Base-by-base conservation (phyloP, 257 asterid genomes). In the Solanum lignicaule region DNA sequence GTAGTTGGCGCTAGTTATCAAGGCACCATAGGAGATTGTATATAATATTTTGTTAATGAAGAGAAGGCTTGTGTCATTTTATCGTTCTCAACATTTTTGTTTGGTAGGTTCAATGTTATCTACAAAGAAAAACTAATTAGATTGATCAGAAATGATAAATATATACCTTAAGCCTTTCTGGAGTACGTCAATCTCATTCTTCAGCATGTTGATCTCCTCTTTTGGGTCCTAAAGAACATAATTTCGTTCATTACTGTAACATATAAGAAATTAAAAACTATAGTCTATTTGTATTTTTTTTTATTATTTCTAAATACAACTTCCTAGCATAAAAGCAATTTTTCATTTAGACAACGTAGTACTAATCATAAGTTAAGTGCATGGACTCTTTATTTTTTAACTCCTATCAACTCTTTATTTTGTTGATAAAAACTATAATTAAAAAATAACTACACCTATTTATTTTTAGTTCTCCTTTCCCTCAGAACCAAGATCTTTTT, bases 181-280 rank as follows among this genome's bases (percentile, higher is more conserved):
- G 85, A 96, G 98, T 48, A 92, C 92, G 74, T 92, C 98, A 90
- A 95, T 92, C 94, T 96, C 99, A 89, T 92, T 91, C 95, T 94
- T 96, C 91, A 96, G 93, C 95, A 93, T 91, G 86, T 88, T 88
- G 55, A 95, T 90, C 94, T 96, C 98, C 76, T 93, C 95, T 87
- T 92, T 94, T 76, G 95, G 93, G 72, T 94, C 98, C 99, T 96
- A 89, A 39, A 46, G 38, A 29, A 29, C 5, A 29, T 9, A 46
- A 7, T 9, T 11, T 14, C 23, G 16, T 81, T 81, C 68, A 81
- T 46, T 38, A 38, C 11, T 31, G 78, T 29, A 46, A 75, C 58
- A 75, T 38, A 38, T 6, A 38, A 38, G 55, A 36, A 36, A n/a
- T n/a, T n/a, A n/a, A 52, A 75, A 75, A 38, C 52, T 75, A 38